These are phyloP conservation scores for Abortiporus biennis DNA, from an alignment of 1,284 basidiomycete species.

Conservation along the genomic window DNA sequence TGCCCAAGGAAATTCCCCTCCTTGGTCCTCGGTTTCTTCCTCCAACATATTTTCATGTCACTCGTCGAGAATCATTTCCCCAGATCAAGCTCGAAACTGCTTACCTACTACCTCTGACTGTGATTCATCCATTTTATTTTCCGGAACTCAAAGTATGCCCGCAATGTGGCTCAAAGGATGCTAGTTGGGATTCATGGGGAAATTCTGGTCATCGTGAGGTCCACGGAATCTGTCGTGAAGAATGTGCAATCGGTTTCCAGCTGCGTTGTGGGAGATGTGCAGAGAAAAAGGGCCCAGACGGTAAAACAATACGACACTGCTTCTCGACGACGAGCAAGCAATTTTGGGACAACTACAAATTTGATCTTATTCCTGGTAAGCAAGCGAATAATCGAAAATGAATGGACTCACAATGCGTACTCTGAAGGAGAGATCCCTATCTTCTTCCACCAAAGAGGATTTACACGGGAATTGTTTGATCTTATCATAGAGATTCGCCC, in stretches of 20 bases:
- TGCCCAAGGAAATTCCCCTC: background rate
- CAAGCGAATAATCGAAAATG: background rate
- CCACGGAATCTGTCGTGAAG: slow-evolving; percentile 11
- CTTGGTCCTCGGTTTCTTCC: slow-evolving; percentile 7
- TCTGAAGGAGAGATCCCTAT: slow-evolving; percentile 12
- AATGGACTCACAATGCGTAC: background rate
- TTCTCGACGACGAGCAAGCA: slow-evolving; percentile 9
- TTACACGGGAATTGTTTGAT: slow-evolving; percentile 15
- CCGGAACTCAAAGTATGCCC: slow-evolving; percentile 11
- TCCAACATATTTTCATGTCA: slow-evolving; percentile 2
- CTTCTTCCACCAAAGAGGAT: slow-evolving; percentile 12
- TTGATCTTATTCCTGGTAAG: slow-evolving; percentile 10
- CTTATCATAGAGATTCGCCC: slow-evolving; percentile 14
- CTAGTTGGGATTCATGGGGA: slow-evolving; percentile 11
- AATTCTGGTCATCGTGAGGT: slow-evolving; percentile 12
- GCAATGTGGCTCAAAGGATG: slow-evolving; percentile 6
- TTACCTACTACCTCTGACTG: slow-evolving; percentile 13
- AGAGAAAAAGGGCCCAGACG: background rate
- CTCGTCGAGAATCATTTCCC: background rate
- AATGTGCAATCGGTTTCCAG: slow-evolving; percentile 15
- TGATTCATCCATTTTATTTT: slow-evolving; percentile 17
- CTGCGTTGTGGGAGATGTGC: slow-evolving; percentile 13
- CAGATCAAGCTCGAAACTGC: slow-evolving; percentile 5
- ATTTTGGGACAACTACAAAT: slow-evolving; percentile 11
- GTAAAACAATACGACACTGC: slow-evolving; percentile 5